Evolutionary conservation across 2,329 filamentous ascomycete genomes (phyloP).

Genomic region (Endoconidiophora polonica): DNA sequence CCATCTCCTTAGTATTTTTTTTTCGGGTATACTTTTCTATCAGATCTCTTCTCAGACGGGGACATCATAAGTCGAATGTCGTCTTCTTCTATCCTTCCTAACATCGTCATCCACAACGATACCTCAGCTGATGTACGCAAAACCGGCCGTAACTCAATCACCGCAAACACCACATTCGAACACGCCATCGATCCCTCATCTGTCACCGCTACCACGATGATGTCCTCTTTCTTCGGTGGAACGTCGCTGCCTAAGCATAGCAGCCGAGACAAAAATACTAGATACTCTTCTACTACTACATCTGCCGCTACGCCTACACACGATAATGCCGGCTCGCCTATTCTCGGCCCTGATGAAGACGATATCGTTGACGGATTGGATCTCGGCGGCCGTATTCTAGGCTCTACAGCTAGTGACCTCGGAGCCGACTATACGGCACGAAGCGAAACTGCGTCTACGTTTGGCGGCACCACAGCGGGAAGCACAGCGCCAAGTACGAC

Average conservation of each 20-base stretch:
- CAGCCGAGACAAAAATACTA: background rate
- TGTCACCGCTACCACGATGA: constrained; percentile 6
- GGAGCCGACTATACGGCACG: background rate
- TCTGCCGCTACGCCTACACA: background rate
- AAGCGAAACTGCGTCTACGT: constrained; percentile 6
- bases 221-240: constrained; percentile 8
- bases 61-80: constrained; percentile 2
- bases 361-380: constrained; percentile 12
- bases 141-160: constrained; percentile 9
- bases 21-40: no score
- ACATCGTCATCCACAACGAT: constrained; percentile 4
- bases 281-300: background rate
- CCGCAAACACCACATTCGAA: constrained; percentile 1
- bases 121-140: background rate
- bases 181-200: background rate
- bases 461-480: constrained; percentile 6
- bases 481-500: constrained; percentile 6
- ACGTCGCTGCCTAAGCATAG: constrained; percentile 5
- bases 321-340: constrained; percentile 1
- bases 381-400: constrained; percentile 1
- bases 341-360: constrained; percentile 9
- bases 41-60: no score
- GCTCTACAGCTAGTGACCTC: background rate
- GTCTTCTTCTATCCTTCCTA: background rate
- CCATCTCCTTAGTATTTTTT: no score